Percentiles rank a stretch among this genome's conserved stretches.
phyloP scores from a whole-genome alignment of 768 basidiomycete species.

The Pleurotus platypus region DNA sequence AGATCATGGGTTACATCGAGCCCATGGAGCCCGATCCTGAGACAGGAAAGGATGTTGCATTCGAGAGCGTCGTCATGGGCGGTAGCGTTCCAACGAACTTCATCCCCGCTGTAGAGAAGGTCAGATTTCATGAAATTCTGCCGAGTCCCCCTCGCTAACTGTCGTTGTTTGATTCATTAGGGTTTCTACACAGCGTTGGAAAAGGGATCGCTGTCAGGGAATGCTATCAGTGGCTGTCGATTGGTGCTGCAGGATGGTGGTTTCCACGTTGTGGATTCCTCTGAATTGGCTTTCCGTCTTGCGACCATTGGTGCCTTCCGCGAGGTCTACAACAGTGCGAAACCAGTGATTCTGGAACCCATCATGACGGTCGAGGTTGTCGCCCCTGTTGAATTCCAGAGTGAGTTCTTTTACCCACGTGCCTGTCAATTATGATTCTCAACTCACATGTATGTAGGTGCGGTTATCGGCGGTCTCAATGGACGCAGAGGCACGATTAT shows the following conservation, averaged over 20 bases:
- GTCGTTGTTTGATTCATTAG: conserved; percentile 30
- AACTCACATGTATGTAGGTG: conserved; percentile 35
- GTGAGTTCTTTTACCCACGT: conserved; percentile 30
- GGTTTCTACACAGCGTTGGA: conserved; percentile 94
- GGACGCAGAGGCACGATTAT: conserved; percentile 89
- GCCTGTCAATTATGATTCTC: neutral
- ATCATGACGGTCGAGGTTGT: conserved; percentile 98
- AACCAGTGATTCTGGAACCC: conserved; percentile 88
- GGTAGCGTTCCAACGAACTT: conserved; percentile 88
- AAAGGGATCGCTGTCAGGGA: conserved; percentile 87
- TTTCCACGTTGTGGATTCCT: conserved; percentile 93
- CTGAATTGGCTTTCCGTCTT: conserved; percentile 91
- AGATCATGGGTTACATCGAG: conserved; percentile 87
- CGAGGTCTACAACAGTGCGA: conserved; percentile 76
- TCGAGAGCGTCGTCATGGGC: conserved; percentile 87
- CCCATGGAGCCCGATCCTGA: conserved; percentile 75
- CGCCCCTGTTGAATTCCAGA: conserved; percentile 95
- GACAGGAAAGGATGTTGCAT: conserved; percentile 78
- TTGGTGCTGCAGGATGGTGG: conserved; percentile 90
- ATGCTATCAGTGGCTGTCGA: conserved; percentile 80
- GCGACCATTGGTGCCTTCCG: conserved; percentile 91
- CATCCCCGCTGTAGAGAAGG: conserved; percentile 95
- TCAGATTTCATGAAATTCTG: conserved; percentile 19
- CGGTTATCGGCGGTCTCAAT: conserved; percentile 93
- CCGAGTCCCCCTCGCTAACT: no score